These are phyloP conservation scores for Andrographis paniculata DNA, from an alignment of 305 asterid genomes.

Conservation along the genomic window DNA sequence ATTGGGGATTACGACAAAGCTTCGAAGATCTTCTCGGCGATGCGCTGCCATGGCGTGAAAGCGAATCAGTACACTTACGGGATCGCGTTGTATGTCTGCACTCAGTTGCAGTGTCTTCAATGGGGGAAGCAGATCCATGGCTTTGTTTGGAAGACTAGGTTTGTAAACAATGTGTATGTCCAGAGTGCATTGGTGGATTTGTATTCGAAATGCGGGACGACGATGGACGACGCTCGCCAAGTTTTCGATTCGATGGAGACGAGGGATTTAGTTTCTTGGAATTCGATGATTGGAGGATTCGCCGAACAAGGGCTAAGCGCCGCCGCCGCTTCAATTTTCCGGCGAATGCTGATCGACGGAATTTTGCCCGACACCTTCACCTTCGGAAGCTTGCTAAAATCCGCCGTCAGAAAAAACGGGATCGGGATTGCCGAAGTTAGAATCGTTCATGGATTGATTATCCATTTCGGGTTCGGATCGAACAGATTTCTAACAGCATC, in stretches of 20 bases:
- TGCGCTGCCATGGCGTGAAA: slow-evolving; percentile 36
- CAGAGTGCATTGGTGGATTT: slow-evolving; percentile 54
- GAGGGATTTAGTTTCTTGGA: slow-evolving; percentile 56
- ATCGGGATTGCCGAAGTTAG: slow-evolving; percentile 19
- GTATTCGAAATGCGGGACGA: slow-evolving; percentile 44
- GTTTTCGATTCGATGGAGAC: slow-evolving; percentile 33
- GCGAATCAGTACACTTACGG: slow-evolving; percentile 57
- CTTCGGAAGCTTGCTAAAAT: slow-evolving; percentile 45
- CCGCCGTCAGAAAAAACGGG: slow-evolving; percentile 20
- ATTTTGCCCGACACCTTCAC: slow-evolving; percentile 46
- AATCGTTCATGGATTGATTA: slow-evolving; percentile 30
- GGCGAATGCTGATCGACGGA: slow-evolving; percentile 44
- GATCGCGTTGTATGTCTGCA: slow-evolving; percentile 43
- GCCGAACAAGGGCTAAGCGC: slow-evolving; percentile 29
- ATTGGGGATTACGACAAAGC: slow-evolving; percentile 28
- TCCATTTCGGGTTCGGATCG: slow-evolving; percentile 35
- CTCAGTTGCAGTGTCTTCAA: slow-evolving; percentile 26
- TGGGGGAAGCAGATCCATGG: slow-evolving; percentile 50
- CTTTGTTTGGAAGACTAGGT: slow-evolving; percentile 34
- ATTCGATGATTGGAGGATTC: slow-evolving; percentile 52
- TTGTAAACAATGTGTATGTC: slow-evolving; percentile 34
- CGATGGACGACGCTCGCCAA: slow-evolving; percentile 37
- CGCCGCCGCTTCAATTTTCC: slow-evolving; percentile 28
- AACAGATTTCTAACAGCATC: slow-evolving; percentile 30
- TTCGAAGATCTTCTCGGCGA: slow-evolving; percentile 29